phyloP scores from a whole-genome alignment of 495 filamentous ascomycete species.

The Aspergillus ostianus region DNA sequence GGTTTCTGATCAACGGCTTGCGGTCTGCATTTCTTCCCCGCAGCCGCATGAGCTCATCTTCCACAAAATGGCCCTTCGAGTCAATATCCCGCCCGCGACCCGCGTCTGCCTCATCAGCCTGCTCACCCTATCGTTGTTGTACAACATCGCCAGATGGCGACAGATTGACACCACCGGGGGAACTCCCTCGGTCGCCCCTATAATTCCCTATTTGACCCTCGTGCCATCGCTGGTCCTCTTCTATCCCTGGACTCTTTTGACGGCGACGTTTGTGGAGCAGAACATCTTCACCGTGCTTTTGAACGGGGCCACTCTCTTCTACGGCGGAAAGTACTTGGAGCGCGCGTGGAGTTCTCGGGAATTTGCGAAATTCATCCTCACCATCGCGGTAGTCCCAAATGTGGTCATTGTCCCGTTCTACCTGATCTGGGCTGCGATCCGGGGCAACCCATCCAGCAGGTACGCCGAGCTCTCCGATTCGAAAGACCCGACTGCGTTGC shows the following conservation, averaged over 20 bases:
- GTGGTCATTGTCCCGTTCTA: conserved; percentile 68
- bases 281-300: conserved; percentile 86
- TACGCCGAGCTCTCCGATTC: conserved; percentile 45
- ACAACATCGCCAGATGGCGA: conserved; percentile 60
- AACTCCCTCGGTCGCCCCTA: conserved; percentile 46
- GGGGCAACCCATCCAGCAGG: conserved; percentile 64
- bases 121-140: conserved; percentile 73
- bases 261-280: conserved; percentile 86
- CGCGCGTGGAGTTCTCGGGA: conserved; percentile 93
- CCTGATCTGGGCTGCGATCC: conserved; percentile 67
- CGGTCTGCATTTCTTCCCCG: conserved; percentile 25
- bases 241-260: conserved; percentile 91
- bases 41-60: conserved; percentile 28
- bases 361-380: conserved; percentile 84
- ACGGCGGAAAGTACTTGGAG: conserved; percentile 93
- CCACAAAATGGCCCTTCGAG: conserved; percentile 68
- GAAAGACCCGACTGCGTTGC: conserved; percentile 24
- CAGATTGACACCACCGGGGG: conserved; percentile 62
- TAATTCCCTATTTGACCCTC: conserved; percentile 81
- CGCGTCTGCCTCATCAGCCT: conserved; percentile 73
- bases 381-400: conserved; percentile 79
- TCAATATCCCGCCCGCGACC: conserved; percentile 91
- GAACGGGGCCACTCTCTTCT: conserved; percentile 78
- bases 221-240: conserved; percentile 77
- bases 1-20: conserved; percentile 22